Evolutionary conservation across 805 yeast species (phyloP), one percentile per base, ranked within the genome.

Genomic region (Metschnikowia picachoensis): DNA sequence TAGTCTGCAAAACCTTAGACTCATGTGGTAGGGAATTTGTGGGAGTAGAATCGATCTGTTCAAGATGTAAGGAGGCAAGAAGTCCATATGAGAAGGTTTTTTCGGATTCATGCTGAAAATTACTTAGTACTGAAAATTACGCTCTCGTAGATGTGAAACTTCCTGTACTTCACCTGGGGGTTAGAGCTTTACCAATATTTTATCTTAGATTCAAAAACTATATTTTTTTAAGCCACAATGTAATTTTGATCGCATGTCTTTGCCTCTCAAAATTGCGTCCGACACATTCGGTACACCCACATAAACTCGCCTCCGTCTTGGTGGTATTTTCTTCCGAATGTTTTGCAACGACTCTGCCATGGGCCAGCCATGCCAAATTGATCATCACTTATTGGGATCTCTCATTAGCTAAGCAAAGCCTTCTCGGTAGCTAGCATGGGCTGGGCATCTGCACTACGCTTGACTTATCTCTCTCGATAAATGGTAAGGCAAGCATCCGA

Each of bases 401-500:
- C 12, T 33, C 11, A 8, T 6, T 13, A 8, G 12, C 15, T 17
- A 9, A 10, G 12, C 15, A 35, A 9, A 10, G 28, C 28, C n/a
- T n/a, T 10, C 31, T 39, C 20, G 6, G 3, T 8, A 13, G 28
- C 33, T 27, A 42, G 16, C 32, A 39, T 15, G 39, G 43, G 15
- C 16, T 15, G 9, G 42, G 15, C 35, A 38, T 30, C 9, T 15
- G 36, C n/a, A 10, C 25, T 31, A 30, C 17, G 11, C 11, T 44
- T 4, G 39, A 13, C 35, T 37, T 34, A 31, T 44, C 44, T 15
- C 31, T 34, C 33, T 39, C 41, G n/a, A 49, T 49, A 11, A 41
- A 37, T 13, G 52, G 52, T 16, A 41, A 4, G 1, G 72, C 68
- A 12, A 69, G 52, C 39, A 47, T 53, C 31, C 48, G 55, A 50